Percentiles rank a stretch among this genome's conserved stretches.
phyloP scores from a whole-genome alignment of 2,329 filamentous ascomycete genomes.

The Albifimbria verrucaria region DNA sequence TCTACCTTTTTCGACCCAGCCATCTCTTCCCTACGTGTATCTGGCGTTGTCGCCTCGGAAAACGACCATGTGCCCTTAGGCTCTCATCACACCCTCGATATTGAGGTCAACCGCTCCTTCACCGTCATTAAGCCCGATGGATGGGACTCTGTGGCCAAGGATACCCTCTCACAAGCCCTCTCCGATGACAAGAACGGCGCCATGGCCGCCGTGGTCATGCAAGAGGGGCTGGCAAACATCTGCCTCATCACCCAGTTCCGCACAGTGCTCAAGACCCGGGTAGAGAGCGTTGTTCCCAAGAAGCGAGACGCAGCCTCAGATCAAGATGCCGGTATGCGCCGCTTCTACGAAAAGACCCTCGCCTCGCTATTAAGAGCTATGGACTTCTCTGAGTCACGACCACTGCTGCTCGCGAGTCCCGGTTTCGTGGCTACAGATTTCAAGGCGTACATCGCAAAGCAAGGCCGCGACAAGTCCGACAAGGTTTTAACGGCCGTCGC shows the following conservation, averaged over 20 bases:
- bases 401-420: conserved; percentile 81
- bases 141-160: conserved; percentile 87
- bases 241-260: conserved; percentile 79
- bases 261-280: conserved; percentile 61
- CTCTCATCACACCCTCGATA: conserved; percentile 64
- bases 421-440: conserved; percentile 85
- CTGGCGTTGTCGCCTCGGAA: conserved; percentile 50
- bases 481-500: conserved; percentile 64
- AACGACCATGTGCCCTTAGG: conserved; percentile 51
- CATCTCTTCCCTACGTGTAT: conserved; percentile 53
- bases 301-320: conserved; percentile 64
- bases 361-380: conserved; percentile 74
- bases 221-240: conserved; percentile 81
- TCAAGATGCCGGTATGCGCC: conserved; percentile 65
- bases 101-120: conserved; percentile 85
- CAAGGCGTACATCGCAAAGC: conserved; percentile 66
- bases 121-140: conserved; percentile 77
- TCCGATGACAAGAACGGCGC: conserved; percentile 77
- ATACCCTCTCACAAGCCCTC: conserved; percentile 74
- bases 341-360: conserved; percentile 75
- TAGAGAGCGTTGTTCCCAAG: conserved; percentile 65
- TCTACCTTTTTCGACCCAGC: conserved; percentile 57
- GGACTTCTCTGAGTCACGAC: conserved; percentile 67
- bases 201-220: conserved; percentile 88
- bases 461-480: conserved; percentile 56